Conservation (phyloP, 306 rosid genomes). For the Prunus padus region DNA sequence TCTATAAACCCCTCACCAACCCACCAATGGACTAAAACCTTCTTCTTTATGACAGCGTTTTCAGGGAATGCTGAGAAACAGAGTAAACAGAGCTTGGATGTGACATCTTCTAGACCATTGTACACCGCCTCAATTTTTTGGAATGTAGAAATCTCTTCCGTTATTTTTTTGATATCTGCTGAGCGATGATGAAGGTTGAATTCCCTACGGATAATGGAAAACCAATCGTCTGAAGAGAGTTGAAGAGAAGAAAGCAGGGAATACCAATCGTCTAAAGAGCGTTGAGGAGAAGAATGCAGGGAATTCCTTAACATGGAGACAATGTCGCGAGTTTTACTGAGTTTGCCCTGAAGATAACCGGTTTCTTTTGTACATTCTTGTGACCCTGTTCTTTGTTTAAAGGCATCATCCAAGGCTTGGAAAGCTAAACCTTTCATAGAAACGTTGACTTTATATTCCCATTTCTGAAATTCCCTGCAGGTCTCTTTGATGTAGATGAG, state of each 20-base stretch:
- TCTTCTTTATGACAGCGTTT: constrained; percentile 21
- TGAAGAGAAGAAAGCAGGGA: background rate
- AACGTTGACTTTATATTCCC: background rate
- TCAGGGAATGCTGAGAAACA: constrained; percentile 31
- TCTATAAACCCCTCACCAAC: constrained; percentile 25
- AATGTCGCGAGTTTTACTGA: background rate
- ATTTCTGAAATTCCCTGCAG: background rate
- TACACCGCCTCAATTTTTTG: background rate
- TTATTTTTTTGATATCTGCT: no score
- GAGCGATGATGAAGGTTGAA: background rate
- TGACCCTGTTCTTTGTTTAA: background rate
- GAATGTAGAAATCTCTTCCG: background rate
- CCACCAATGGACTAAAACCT: constrained; percentile 30
- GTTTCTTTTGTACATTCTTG: background rate
- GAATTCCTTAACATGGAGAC: background rate
- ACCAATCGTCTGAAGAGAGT: no score
- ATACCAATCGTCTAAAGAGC: no score
- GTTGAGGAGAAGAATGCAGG: background rate
- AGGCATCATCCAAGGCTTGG: constrained; percentile 14
- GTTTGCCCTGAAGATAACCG: background rate
- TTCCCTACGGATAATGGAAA: background rate
- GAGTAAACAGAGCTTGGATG: background rate
- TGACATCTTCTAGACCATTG: background rate
- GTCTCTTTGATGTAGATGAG: constrained; percentile 6
- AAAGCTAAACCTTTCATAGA: background rate